Evolutionary conservation across 805 yeast species (phyloP), one percentile per base, ranked within the genome.

Genomic region (Clavispora carvajalis): DNA sequence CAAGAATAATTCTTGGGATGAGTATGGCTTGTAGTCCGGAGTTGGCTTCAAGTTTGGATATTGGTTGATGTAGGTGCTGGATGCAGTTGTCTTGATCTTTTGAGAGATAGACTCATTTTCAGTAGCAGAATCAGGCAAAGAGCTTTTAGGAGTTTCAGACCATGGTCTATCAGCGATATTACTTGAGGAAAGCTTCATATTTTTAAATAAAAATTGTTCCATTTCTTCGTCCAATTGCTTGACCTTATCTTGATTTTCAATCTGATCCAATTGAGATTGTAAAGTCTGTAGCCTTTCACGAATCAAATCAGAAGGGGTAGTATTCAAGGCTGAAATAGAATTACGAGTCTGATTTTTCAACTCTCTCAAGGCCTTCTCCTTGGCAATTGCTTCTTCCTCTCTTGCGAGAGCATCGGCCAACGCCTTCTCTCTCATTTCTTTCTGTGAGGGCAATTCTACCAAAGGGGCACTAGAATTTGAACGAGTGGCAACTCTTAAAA

Each of bases 1-100:
- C 46, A 86, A 68, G 47, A 75, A 81, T 36, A 89, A 71, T 61
- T 90, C 97, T 51, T 86, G 88, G 30, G 69, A 63, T 1, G 95
- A 75, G 61, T 86, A 90, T 29, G 90, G 79, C 59, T 77, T 80
- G 42, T 72, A 71, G 30, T 69, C 71, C 7, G 76, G 68, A 0
- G 91, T 75, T 28, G 80, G 79, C 37, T 73, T 73, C 45, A 89
- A 71, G 47, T 74, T 73, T 36, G 95, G 93, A 59, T 71, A 82
- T 36, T 62, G 48, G 31, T 46, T 54, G 25, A 58, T 52, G 38
- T 52, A 53, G 23, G 65, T 57, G 39, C 55, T 57, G 11, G 62
- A 53, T 7, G 69, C 53, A 5, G 70, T 66, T 8, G 67, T 57
- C 26, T 56, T 52, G 36, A 61, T 55, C 24, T 44, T 51, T 33